A percentile compares a stretch with the other conserved stretches of the same genome.
phyloP scores from a whole-genome alignment of 768 basidiomycete species.

The Suillus weaverae region DNA sequence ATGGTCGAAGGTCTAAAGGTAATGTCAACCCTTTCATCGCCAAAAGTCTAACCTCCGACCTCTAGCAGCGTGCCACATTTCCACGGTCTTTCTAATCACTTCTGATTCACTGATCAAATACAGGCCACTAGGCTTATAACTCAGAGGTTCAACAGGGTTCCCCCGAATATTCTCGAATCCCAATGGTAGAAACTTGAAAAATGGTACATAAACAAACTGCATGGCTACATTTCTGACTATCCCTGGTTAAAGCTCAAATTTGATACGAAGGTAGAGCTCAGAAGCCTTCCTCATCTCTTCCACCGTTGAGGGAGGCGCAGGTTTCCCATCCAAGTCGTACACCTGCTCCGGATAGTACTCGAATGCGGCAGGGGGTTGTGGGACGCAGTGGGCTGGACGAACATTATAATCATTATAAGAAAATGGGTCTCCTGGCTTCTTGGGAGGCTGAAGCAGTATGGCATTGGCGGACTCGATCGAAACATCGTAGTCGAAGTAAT shows the following conservation, averaged over 20 bases:
- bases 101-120: too few species aligned
- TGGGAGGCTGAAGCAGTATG: slow-evolving; percentile 45
- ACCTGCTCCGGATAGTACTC: slow-evolving; percentile 36
- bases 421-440: slow-evolving; percentile 38
- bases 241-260: slow-evolving; percentile 24
- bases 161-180: too few species aligned
- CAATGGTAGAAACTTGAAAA: background rate
- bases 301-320: slow-evolving; percentile 24
- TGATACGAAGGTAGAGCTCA: slow-evolving; percentile 41
- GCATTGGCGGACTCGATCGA: slow-evolving; percentile 61
- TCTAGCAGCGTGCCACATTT: background rate
- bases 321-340: slow-evolving; percentile 37
- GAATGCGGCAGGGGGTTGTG: slow-evolving; percentile 38
- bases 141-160: too few species aligned
- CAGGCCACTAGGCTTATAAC: too few species aligned
- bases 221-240: too few species aligned
- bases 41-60: background rate
- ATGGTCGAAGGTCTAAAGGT: slow-evolving; percentile 37
- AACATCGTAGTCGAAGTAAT: slow-evolving; percentile 65
- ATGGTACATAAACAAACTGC: background rate
- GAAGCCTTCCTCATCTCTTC: slow-evolving; percentile 42
- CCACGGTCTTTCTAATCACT: background rate
- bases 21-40: background rate
- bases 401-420: slow-evolving; percentile 55
- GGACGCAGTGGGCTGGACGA: slow-evolving; percentile 39